Evolutionary conservation across 257 asterid species (phyloP), one percentile per base, ranked within the genome.

Genomic region (Verbena officinalis): DNA sequence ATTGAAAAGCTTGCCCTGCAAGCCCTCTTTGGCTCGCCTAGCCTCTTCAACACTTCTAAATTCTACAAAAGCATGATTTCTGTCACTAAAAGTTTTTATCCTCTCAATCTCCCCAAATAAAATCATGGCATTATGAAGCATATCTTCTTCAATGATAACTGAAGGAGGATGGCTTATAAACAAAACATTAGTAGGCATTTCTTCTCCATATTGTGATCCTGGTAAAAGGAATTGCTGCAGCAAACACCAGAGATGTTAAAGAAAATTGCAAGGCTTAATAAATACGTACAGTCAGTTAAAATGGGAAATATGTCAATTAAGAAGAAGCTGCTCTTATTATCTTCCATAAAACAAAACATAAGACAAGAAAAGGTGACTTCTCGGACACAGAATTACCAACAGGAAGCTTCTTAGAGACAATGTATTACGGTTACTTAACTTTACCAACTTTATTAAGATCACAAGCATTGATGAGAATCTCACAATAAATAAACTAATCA

Each of bases 21-120:
- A 81, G 16, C 96, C 95, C 70, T 86, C 95, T 82, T 90, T 93
- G 33, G 99, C 99, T 67, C 87, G 91, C 55, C 81, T 80, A 23
- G 99, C 99, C 79, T 93, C 99, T 71, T 93, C 97, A 36, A 84
- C 84, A 53, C 99, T 93, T 84, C 99, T 86, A 68, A 93, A 93
- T 73, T 90, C 96, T 57, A 93, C 97, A 64, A 86, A 77, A 10
- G 97, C 90, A 43, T 75, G 79, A 71, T 81, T 83, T 77, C 86
- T 83, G 64, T 84, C 96, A 55, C 83, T 82, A 55, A 82, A 79
- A 58, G 87, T 83, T 81, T 81, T 93, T 59, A 93, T 93, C 65
- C 86, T 81, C 82, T 93, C 96, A 22, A 93, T 93, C 75, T 93
- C 99, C 38, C 99, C 99, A 75, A 87, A 90, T 50, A 90, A 74